Conservation (phyloP, 2,329 filamentous ascomycete genomes). For the Alternaria tenuissima region DNA sequence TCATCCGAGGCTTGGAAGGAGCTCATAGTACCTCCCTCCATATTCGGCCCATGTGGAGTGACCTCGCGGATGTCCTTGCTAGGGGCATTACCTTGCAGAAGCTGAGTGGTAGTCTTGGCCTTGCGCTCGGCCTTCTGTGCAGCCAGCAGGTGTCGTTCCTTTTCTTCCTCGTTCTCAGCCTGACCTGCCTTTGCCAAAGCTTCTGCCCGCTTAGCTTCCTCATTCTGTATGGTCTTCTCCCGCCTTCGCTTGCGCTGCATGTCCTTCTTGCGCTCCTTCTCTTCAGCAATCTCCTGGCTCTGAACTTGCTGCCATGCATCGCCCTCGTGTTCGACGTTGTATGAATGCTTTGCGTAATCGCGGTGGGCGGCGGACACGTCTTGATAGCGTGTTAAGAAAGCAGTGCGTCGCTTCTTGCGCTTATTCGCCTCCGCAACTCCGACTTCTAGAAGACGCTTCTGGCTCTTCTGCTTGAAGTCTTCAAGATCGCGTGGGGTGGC, state of each 20-base stretch:
- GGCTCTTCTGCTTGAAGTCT: conserved; percentile 62
- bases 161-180: conserved; percentile 83
- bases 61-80: conserved; percentile 77
- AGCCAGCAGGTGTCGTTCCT: conserved; percentile 80
- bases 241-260: conserved; percentile 97
- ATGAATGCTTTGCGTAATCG: conserved; percentile 76
- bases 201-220: conserved; percentile 81
- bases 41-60: conserved; percentile 76
- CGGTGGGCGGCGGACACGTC: conserved; percentile 72
- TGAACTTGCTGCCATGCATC: conserved; percentile 87
- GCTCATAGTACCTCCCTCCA: conserved; percentile 85
- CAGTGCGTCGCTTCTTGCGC: conserved; percentile 69
- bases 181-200: conserved; percentile 79
- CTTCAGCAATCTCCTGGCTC: conserved; percentile 86
- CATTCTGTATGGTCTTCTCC: conserved; percentile 92
- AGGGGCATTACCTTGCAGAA: conserved; percentile 81
- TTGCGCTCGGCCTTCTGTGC: conserved; percentile 93
- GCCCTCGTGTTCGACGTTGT: conserved; percentile 77
- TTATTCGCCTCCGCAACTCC: conserved; percentile 69
- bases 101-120: conserved; percentile 86
- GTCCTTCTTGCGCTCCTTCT: conserved; percentile 99
- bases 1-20: conserved; percentile 77
- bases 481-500: conserved; percentile 61
- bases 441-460: conserved; percentile 75
- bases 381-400: conserved; percentile 64